Percentiles rank a stretch among this genome's conserved stretches.
phyloP scores from a whole-genome alignment of 768 basidiomycete genomes.

The Strobilomyces dryophilus region DNA sequence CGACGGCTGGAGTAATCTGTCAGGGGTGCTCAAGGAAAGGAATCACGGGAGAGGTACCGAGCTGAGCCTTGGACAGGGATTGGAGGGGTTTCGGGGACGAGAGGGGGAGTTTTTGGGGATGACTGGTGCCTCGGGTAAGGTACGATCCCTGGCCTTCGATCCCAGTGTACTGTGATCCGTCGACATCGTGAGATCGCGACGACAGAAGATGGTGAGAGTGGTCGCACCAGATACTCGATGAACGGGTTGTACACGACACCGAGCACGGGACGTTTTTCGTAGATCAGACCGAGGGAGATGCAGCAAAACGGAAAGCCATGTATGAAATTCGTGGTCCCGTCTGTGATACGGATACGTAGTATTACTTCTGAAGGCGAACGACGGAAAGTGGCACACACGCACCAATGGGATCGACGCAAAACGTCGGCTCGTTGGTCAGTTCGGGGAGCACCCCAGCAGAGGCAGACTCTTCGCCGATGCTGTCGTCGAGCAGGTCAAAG shows the following conservation, averaged over 20 bases:
- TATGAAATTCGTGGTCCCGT: conserved; percentile 87
- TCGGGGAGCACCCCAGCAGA: conserved; percentile 65
- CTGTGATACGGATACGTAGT: conserved; percentile 31
- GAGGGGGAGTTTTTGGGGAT: conserved; percentile 62
- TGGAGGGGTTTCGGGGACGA: conserved; percentile 57
- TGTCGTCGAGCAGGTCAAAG: conserved; percentile 23
- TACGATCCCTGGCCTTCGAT: conserved; percentile 77
- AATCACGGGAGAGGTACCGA: conserved; percentile 40
- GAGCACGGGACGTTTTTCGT: conserved; percentile 74
- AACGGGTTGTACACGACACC: conserved; percentile 95
- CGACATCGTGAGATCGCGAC: not conserved
- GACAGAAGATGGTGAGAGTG: not conserved
- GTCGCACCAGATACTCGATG: conserved; percentile 67
- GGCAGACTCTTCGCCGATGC: conserved; percentile 94
- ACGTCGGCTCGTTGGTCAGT: conserved; percentile 86
- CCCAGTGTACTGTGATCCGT: conserved; percentile 59
- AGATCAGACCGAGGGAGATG: conserved; percentile 88
- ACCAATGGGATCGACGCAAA: conserved; percentile 96
- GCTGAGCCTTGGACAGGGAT: conserved; percentile 66
- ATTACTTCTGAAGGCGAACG: not conserved
- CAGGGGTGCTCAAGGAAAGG: not conserved
- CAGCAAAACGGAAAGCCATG: conserved; percentile 86
- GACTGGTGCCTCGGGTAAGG: conserved; percentile 48
- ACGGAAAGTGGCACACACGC: conserved; percentile 12
- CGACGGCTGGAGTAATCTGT: conserved; percentile 48